Conservation (phyloP, 2,329 filamentous ascomycete genomes). For the Plenodomus lindquistii region DNA sequence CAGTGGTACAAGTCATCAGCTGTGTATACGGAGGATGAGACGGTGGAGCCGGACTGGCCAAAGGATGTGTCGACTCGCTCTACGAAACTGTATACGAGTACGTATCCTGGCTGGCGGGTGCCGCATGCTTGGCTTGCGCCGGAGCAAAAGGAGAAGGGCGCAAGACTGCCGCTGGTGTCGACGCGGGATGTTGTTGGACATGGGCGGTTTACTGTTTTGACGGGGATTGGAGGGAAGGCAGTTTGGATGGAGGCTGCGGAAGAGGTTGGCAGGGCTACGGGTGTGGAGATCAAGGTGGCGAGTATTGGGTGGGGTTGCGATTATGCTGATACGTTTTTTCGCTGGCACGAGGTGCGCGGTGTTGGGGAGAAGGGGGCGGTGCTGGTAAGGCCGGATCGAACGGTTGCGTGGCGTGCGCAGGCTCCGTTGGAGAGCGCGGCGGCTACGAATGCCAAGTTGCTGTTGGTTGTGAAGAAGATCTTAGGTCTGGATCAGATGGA, state of each 20-base stretch:
- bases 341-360: slow-evolving; percentile 2
- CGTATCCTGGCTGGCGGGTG: slow-evolving; percentile 3
- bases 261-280: not conserved
- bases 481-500: not conserved
- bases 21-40: slow-evolving; percentile 4
- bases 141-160: not conserved
- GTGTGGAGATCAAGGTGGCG: not conserved
- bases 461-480: not conserved
- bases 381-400: not conserved
- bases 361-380: slow-evolving; percentile 4
- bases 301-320: slow-evolving; percentile 2
- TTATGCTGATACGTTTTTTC: slow-evolving; percentile 1
- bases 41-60: slow-evolving; percentile 1
- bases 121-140: slow-evolving; percentile 1
- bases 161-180: not conserved
- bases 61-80: not conserved
- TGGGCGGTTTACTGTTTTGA: slow-evolving; percentile 2
- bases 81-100: slow-evolving; percentile 4
- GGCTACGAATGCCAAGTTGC: not conserved
- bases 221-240: slow-evolving; percentile 1
- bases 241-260: not conserved
- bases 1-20: slow-evolving; percentile 6
- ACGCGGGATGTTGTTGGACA: slow-evolving; percentile 1
- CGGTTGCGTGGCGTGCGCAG: slow-evolving; percentile 4
- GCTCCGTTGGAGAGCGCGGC: not conserved